Evolutionary conservation across 768 basidiomycete genomes (phyloP), one percentile per base, ranked within the genome.

Genomic region (Tricholoma terreum): DNA sequence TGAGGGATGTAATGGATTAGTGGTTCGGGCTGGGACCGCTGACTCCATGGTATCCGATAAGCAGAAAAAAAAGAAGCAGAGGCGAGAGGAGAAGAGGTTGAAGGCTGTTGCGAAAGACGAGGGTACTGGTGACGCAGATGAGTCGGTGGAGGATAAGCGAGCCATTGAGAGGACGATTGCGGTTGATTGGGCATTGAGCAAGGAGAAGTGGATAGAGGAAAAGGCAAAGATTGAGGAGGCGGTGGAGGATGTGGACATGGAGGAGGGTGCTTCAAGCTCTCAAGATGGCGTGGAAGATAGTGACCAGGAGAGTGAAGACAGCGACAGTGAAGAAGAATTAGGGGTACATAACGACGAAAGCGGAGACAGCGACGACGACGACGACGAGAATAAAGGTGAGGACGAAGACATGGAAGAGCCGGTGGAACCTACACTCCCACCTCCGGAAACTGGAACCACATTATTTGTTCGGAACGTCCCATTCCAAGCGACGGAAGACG

Each of bases 121-220:
- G 72, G 65, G 73, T 65, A 68, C 72, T 56, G 68, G 63, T 61
- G 65, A 59, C 1, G 74, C 66, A 12, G 75, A 75, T 50, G 69
- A 71, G 36, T 65, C 72, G 58, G 62, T 63, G 42, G 67, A 69
- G 17, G 69, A 71, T 58, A 74, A 73, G 62, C 69, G 66, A 40
- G 69, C 73, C 0, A 73, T 70, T 1, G 84, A 82, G 66, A 77
- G 94, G 52, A 75, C 84, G 14, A 90, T 96, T 36, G 93, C 94
- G 6, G 96, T 98, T 24, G 95, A 98, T 75, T 98, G 94, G 92
- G 96, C 94, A 3, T 71, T 98, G 68, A 92, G 93, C 69, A 96
- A 97, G 74, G 89, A 91, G 49, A 89, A 86, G 72, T 97, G 92
- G 92, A 81, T 92, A 69, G 86, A 89, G 68, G 89, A 87, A 63